Evolutionary conservation across 2,329 filamentous ascomycete genomes (phyloP), one percentile per base, ranked within the genome.

Genomic region (Penicillium palitans): DNA sequence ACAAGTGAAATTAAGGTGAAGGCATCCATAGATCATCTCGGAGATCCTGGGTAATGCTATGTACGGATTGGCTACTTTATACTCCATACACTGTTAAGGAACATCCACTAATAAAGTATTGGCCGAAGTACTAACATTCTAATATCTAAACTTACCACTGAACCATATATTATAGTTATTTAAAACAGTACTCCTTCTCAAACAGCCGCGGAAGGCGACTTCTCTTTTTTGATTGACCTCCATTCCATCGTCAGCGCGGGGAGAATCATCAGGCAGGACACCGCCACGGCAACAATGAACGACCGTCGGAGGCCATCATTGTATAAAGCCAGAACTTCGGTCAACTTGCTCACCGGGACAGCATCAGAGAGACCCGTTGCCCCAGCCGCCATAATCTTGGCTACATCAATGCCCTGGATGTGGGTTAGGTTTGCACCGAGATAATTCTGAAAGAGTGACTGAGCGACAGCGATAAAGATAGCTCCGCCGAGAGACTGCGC

Each of bases 401-500:
- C 29, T 1, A 55, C 7, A 45, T 66, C 50, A 21, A 66, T 58
- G 1, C 63, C 63, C 2, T 52, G 42, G 19, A 66, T 55, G 12
- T 19, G 27, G 24, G 60, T 55, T 27, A 66, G 37, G 9, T 35
- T 46, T 4, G 50, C 35, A 12, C 55, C 19, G 12, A 67, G 53
- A 25, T 63, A 63, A 41, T 61, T 65, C 21, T 58, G 55, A 39
- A 61, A 67, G 9, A 66, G 58, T 37, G 57, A 60, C 51, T 67
- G 61, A 17, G 56, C 54, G 15, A 66, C 61, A 25, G 65, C 60
- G 4, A 67, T 57, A 24, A 58, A 66, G 33, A 67, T 37, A 17
- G 61, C 63, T 31, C 65, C 65, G 3, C 61, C 60, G 9, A 67
- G 60, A 1, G 63, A 63, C 35, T 67, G 65, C 6, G 60, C 45